Percentiles rank a stretch among this genome's conserved stretches.
Evolutionary conservation across 169 alveolate species (phyloP).

Genomic region (Plasmodium knowlesi): DNA sequence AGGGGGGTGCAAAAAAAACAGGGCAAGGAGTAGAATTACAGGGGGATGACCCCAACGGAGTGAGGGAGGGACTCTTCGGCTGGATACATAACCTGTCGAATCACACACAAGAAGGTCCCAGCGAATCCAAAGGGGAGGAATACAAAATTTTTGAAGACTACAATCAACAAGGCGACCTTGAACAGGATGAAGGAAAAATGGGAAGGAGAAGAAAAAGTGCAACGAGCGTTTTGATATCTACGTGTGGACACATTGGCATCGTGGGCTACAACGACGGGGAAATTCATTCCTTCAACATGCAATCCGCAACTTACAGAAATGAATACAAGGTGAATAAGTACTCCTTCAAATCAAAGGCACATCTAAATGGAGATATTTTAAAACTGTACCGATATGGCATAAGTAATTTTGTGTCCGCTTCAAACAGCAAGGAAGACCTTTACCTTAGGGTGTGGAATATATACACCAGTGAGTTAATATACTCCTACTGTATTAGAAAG

Average conservation of each 20-base stretch:
- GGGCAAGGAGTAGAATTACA: constrained; percentile 11
- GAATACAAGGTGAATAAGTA: constrained; percentile 64
- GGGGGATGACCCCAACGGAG: constrained; percentile 77
- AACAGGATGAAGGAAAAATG: background rate
- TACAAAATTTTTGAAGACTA: constrained; percentile 87
- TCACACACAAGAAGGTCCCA: constrained; percentile 76
- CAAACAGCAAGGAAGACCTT: constrained; percentile 23
- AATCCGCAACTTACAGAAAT: constrained; percentile 76
- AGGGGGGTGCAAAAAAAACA: background rate
- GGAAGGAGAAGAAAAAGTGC: constrained; percentile 76
- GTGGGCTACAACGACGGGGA: constrained; percentile 93
- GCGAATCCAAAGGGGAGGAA: constrained; percentile 81
- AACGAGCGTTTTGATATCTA: constrained; percentile 89
- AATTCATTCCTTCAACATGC: constrained; percentile 92
- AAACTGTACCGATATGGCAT: constrained; percentile 45
- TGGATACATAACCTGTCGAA: background rate
- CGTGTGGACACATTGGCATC: constrained; percentile 95
- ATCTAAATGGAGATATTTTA: constrained; percentile 42
- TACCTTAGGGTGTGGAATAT: constrained; percentile 60
- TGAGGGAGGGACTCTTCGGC: constrained; percentile 78
- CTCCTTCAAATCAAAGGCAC: constrained; percentile 59
- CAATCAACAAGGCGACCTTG: background rate
- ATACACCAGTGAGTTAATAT: constrained; percentile 37
- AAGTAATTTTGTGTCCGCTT: constrained; percentile 58
- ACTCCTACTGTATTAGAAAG: constrained; percentile 25